A percentile compares a stretch with the other conserved stretches of the same genome.
These are phyloP conservation scores for Exutisphaerella laricina DNA, from an alignment of 2,329 filamentous ascomycete genomes.

Conservation along the genomic window DNA sequence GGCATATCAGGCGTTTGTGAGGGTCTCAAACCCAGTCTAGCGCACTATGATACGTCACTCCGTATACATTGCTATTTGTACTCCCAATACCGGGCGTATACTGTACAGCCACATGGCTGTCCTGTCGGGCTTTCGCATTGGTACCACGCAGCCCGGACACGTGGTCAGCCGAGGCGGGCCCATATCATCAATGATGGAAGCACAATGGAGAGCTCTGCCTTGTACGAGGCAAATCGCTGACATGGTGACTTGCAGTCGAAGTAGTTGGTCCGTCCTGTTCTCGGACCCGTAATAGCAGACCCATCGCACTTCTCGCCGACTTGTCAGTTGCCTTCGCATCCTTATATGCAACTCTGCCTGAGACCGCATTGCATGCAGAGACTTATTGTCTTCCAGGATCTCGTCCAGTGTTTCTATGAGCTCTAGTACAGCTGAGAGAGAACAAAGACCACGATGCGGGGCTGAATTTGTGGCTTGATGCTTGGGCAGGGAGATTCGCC, in stretches of 20 bases:
- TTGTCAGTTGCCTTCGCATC: not conserved
- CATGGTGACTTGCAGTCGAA: not conserved
- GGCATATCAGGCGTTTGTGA: conserved; percentile 2
- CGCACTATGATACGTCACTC: not conserved
- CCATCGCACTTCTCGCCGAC: conserved; percentile 6
- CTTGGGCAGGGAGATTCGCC: too few species aligned
- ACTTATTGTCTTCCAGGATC: too few species aligned
- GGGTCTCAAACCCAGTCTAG: conserved; percentile 5
- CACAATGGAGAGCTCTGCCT: not conserved
- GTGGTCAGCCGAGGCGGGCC: conserved; percentile 6
- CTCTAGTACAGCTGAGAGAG: too few species aligned
- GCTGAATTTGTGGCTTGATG: too few species aligned
- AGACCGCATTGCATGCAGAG: too few species aligned
- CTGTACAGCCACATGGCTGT: conserved; percentile 4
- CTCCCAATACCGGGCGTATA: too few species aligned
- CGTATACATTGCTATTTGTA: conserved; percentile 1
- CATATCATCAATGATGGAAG: conserved; percentile 4
- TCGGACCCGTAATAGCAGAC: too few species aligned
- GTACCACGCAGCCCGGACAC: conserved; percentile 6
- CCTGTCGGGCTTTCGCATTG: conserved; percentile 2
- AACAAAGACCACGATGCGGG: too few species aligned
- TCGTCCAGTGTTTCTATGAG: too few species aligned
- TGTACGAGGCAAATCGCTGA: conserved; percentile 8
- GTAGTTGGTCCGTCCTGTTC: too few species aligned
- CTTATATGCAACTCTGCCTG: too few species aligned